A percentile compares a stretch with the other conserved stretches of the same genome.
phyloP scores from a whole-genome alignment of 2,329 filamentous ascomycete genomes.

The Cladosporium austrohemisphaericum region DNA sequence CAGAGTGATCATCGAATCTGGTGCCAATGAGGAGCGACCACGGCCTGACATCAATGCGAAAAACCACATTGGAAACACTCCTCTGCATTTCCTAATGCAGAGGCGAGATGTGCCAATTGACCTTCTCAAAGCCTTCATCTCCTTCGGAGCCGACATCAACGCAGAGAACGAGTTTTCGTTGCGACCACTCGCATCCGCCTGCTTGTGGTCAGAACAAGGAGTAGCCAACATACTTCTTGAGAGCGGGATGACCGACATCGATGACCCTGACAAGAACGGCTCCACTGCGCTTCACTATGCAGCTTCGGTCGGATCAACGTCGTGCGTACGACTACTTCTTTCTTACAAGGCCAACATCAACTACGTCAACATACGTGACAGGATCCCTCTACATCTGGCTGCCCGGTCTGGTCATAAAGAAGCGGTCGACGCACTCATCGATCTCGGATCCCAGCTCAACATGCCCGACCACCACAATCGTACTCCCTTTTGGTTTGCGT shows the following conservation, averaged over 20 bases:
- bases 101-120: conserved; percentile 17
- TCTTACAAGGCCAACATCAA: conserved; percentile 14
- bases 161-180: conserved; percentile 19
- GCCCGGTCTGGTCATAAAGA: not conserved
- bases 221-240: conserved; percentile 15
- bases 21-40: not conserved
- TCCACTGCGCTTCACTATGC: conserved; percentile 17
- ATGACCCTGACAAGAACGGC: conserved; percentile 18
- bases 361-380: not conserved
- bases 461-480: conserved; percentile 12
- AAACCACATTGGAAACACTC: conserved; percentile 14
- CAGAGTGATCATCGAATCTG: conserved; percentile 9
- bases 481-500: conserved; percentile 20
- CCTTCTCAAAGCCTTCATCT: conserved; percentile 17
- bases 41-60: conserved; percentile 18
- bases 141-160: conserved; percentile 17
- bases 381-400: not conserved
- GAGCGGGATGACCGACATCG: conserved; percentile 16
- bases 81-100: conserved; percentile 17
- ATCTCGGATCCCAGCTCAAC: conserved; percentile 2
- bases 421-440: not conserved
- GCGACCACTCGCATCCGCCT: conserved; percentile 17
- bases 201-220: conserved; percentile 13
- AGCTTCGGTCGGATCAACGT: conserved; percentile 14
- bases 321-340: conserved; percentile 19